Conservation (phyloP, 192 early-diverging fungal species). For the Linnemannia exigua region DNA sequence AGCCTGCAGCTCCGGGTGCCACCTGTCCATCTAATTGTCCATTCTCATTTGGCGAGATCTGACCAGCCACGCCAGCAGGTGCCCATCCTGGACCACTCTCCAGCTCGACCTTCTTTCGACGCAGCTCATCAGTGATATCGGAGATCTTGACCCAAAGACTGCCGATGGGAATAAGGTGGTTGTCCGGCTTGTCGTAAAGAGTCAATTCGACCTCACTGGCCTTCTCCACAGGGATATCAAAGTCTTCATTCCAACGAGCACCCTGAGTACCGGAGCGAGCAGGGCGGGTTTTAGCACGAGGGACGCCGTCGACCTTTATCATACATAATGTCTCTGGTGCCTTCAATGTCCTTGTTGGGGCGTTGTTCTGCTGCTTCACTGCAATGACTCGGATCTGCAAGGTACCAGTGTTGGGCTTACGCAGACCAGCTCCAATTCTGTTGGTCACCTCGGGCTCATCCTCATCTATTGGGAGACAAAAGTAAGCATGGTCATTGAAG, state of each 20-base stretch:
- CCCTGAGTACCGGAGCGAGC: constrained; percentile 67
- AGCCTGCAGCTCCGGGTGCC: not conserved
- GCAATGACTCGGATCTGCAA: constrained; percentile 76
- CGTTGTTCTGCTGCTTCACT: constrained; percentile 71
- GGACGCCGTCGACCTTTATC: constrained; percentile 88
- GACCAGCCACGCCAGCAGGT: constrained; percentile 57
- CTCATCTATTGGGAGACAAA: constrained; percentile 50
- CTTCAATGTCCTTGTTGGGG: constrained; percentile 69
- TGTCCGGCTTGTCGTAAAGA: constrained; percentile 86
- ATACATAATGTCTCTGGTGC: constrained; percentile 79
- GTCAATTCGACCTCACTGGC: constrained; percentile 94
- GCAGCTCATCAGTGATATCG: constrained; percentile 91
- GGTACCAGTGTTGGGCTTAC: constrained; percentile 80
- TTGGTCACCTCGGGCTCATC: constrained; percentile 53
- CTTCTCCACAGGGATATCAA: constrained; percentile 90
- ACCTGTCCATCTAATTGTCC: constrained; percentile 17
- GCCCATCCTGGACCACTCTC: constrained; percentile 72
- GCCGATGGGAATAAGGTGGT: constrained; percentile 80
- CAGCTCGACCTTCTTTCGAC: constrained; percentile 78
- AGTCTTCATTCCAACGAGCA: constrained; percentile 87
- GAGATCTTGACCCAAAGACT: constrained; percentile 95
- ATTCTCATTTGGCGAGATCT: constrained; percentile 24
- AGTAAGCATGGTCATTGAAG: not conserved
- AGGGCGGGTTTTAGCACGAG: constrained; percentile 80
- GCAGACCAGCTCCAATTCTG: constrained; percentile 71